Conservation (phyloP, 805 yeast genomes). For the Spathaspora arborariae region DNA sequence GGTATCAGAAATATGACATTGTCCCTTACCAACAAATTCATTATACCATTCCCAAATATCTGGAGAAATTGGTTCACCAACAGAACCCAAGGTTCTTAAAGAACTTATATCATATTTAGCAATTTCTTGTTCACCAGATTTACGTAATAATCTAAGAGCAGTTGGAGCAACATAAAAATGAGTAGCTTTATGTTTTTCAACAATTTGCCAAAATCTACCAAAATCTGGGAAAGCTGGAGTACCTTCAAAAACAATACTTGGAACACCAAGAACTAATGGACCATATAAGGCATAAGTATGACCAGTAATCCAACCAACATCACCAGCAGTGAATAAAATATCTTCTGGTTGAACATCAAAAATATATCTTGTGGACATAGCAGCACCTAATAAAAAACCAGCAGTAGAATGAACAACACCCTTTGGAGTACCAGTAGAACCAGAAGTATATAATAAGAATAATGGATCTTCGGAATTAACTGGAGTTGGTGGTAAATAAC, state of each 20-base stretch:
- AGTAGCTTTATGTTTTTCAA: constrained; percentile 65
- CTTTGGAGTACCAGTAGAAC: constrained; percentile 86
- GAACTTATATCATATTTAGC: constrained; percentile 59
- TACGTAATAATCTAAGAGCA: constrained; percentile 70
- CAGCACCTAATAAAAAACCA: constrained; percentile 73
- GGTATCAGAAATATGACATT: constrained; percentile 75
- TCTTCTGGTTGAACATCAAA: constrained; percentile 77
- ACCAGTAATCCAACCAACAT: constrained; percentile 90
- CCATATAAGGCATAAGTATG: constrained; percentile 83
- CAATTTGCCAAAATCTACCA: constrained; percentile 77
- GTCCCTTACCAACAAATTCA: constrained; percentile 63
- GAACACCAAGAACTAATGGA: constrained; percentile 70
- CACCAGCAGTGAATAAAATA: constrained; percentile 81
- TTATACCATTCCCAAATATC: constrained; percentile 88
- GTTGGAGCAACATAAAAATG: constrained; percentile 87
- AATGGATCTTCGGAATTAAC: constrained; percentile 79
- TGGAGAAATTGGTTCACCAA: constrained; percentile 83
- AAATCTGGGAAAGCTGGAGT: constrained; percentile 83
- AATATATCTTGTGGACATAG: constrained; percentile 67
- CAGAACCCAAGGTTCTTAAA: constrained; percentile 72
- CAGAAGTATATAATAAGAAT: constrained; percentile 79
- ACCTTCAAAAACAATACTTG: constrained; percentile 80
- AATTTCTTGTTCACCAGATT: constrained; percentile 66
- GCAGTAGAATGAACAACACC: constrained; percentile 82
- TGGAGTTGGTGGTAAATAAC: constrained; percentile 70